Evolutionary conservation across 192 early-diverging fungal genomes (phyloP), one percentile per base, ranked within the genome.

Genomic region (Backusella australiensis): DNA sequence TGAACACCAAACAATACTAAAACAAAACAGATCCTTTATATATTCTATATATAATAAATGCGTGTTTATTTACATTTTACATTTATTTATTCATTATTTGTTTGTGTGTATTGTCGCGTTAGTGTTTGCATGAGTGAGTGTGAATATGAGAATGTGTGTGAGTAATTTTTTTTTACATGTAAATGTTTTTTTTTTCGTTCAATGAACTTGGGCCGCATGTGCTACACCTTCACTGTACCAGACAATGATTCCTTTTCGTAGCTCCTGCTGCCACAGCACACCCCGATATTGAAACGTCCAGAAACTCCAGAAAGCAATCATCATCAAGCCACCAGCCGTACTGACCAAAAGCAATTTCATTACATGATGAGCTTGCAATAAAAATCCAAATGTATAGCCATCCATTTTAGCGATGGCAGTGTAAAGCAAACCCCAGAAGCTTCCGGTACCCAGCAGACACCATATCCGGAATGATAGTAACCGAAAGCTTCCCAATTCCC

Each of bases 221-320:
- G 75, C 71, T 6, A 73, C 34, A 49, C 74, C 79, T 44, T 80
- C 79, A 49, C 74, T 76, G 42, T 63, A 76, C 87, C 87, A 88
- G 39, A 88, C 87, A 26, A 83, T 84, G 71, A 85, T 81, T 23
- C 87, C 87, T 72, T 88, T 86, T 59, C 82, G 82, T 56, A 85
- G 38, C 68, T 88, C 87, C 77, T 84, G 80, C 41, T 83, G 81
- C 87, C 87, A 88, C 34, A 86, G 69, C 35, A 88, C 81, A 0
- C 85, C 87, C 39, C 85, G 78, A 72, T 88, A 88, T 53, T 88
- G 87, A 38, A 88, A 88, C 0, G 87, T 88, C 87, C 87, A 88
- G 63, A 88, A 88, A 15, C 85, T 86, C 85, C 85, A 88, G 77
- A 81, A 88, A 44, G 77, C 79, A 67, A 85, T 81, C 81, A 88